phyloP scores from a whole-genome alignment of 768 basidiomycete species.

The Royoungia palumana region DNA sequence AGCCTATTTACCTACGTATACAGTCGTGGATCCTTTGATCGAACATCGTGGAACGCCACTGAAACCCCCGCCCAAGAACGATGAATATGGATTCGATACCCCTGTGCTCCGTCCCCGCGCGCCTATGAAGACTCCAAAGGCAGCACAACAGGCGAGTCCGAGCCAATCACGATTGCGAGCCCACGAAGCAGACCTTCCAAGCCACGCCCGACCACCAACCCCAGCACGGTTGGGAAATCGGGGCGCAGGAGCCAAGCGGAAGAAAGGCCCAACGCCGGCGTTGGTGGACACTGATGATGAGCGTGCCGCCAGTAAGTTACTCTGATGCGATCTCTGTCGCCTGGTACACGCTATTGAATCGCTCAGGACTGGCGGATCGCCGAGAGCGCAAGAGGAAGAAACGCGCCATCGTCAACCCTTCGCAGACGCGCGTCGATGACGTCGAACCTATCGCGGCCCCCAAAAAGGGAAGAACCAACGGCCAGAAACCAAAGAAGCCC shows the following conservation, averaged over 20 bases:
- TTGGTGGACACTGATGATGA: slow-evolving; percentile 32
- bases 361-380: slow-evolving; percentile 59
- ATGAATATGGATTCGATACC: slow-evolving; percentile 46
- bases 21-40: slow-evolving; percentile 35
- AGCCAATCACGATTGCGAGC: not conserved
- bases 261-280: slow-evolving; percentile 13
- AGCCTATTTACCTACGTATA: slow-evolving; percentile 42
- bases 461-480: slow-evolving; percentile 13
- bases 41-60: slow-evolving; percentile 11
- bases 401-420: slow-evolving; percentile 45
- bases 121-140: slow-evolving; percentile 10
- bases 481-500: slow-evolving; percentile 21
- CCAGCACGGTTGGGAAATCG: no score
- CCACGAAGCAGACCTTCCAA: not conserved
- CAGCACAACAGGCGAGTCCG: slow-evolving; percentile 1
- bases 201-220: not conserved
- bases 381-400: slow-evolving; percentile 61
- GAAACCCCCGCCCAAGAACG: slow-evolving; percentile 5
- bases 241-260: slow-evolving; percentile 20
- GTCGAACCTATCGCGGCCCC: not conserved
- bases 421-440: slow-evolving; percentile 10
- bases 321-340: not conserved
- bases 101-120: slow-evolving; percentile 53
- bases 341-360: not conserved
- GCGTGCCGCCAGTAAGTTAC: slow-evolving; percentile 34